These are phyloP conservation scores for Tolypocladium cylindrosporum DNA, from an alignment of 2,329 filamentous ascomycete species.

Conservation along the genomic window DNA sequence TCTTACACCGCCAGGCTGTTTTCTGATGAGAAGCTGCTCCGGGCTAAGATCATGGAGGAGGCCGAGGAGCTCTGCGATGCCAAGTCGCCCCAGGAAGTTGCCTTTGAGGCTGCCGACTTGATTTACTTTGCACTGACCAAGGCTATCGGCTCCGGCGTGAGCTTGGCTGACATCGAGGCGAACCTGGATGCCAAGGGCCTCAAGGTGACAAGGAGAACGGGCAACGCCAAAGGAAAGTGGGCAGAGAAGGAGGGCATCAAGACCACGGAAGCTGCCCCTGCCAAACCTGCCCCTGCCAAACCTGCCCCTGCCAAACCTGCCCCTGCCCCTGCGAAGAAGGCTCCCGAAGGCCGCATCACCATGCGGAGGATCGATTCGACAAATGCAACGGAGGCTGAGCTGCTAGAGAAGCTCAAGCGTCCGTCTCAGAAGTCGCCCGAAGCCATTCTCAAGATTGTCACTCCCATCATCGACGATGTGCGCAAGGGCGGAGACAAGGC, in stretches of 20 bases:
- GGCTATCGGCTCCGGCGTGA: constrained; percentile 76
- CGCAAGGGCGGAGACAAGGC: constrained; percentile 76
- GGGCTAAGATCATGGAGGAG: constrained; percentile 98
- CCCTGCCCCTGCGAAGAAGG: constrained; percentile 16
- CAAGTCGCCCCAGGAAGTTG: constrained; percentile 69
- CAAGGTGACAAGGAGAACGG: constrained; percentile 87
- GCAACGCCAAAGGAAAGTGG: constrained; percentile 92
- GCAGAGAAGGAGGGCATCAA: constrained; percentile 69
- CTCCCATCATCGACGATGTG: constrained; percentile 84
- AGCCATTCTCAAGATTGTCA: constrained; percentile 80
- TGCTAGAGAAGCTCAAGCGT: constrained; percentile 68
- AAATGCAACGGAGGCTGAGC: constrained; percentile 50
- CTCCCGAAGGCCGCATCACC: constrained; percentile 49
- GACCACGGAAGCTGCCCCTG: constrained; percentile 23
- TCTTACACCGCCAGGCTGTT: constrained; percentile 94
- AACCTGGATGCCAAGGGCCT: constrained; percentile 91
- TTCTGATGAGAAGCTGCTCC: constrained; percentile 77
- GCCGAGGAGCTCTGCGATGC: constrained; percentile 91
- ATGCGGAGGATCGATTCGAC: constrained; percentile 74
- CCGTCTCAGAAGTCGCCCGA: constrained; percentile 95
- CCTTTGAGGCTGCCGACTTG: constrained; percentile 89
- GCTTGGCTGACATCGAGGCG: constrained; percentile 77
- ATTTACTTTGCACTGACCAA: constrained; percentile 94
- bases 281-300: constrained; percentile 20
- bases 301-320: constrained; percentile 24